Conservation (phyloP, 306 rosid species). For the Luffa aegyptiaca region DNA sequence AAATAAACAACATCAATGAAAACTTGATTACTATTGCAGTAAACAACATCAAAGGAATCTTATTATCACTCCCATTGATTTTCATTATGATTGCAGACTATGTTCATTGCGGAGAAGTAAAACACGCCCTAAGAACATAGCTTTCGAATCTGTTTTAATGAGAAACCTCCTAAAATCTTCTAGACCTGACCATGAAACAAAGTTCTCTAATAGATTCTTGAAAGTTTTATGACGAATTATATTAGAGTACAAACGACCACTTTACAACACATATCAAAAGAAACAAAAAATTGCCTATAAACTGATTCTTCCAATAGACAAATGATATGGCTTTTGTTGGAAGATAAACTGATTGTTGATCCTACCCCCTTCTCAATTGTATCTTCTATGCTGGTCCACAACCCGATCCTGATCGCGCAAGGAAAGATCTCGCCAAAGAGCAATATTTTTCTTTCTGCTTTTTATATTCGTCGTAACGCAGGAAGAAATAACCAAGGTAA, state of each 20-base stretch:
- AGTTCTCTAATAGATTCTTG: neutral
- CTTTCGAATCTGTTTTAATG: too few relatives aligned
- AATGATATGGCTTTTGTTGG: too few relatives aligned
- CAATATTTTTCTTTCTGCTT: slow-evolving; percentile 41
- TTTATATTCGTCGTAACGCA: slow-evolving; percentile 67
- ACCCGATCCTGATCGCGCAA: slow-evolving; percentile 18
- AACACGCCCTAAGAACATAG: too few relatives aligned
- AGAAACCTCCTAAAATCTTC: too few relatives aligned
- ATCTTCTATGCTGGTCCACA: neutral
- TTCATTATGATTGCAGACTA: too few relatives aligned
- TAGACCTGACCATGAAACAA: neutral
- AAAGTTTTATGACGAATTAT: neutral
- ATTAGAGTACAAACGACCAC: neutral
- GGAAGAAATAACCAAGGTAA: slow-evolving; percentile 71
- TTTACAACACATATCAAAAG: neutral
- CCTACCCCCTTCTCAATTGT: neutral
- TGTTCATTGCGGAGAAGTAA: too few relatives aligned
- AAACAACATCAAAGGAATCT: too few relatives aligned
- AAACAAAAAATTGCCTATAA: neutral
- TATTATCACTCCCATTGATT: too few relatives aligned
- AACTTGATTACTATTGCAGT: too few relatives aligned
- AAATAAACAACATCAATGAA: too few relatives aligned
- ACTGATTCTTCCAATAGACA: too few relatives aligned
- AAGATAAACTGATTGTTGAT: neutral
- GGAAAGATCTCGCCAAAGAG: slow-evolving; percentile 36